Evolutionary conservation across 1,284 basidiomycete species (phyloP), one percentile per base, ranked within the genome.

Genomic region (Cryptococcus sp.): DNA sequence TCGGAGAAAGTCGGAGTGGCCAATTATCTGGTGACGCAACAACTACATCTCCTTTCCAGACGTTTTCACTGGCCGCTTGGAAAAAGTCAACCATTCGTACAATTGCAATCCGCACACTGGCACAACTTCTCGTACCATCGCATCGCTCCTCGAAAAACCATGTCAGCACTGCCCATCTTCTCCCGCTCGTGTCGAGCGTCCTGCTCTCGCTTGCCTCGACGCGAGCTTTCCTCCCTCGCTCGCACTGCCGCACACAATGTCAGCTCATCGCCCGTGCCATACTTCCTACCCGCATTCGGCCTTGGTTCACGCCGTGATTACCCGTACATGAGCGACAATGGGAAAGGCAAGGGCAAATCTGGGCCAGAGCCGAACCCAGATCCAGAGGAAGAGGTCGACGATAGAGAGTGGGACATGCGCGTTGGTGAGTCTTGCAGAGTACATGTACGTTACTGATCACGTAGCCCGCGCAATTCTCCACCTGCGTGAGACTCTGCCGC

Each of bases 391-490:
- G 69, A 66, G 40, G 75, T 78, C n/a, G 68, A 70, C 54, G 77
- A 79, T 60, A 55, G 66, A 22, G 77, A 79, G 58, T 79, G 76
- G 76, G 75, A 77, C 56, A 69, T 79, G 49, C 57, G 77, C 54
- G 76, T 77, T 23, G 74, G 74, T 75, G 49, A 64, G 73, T 69
- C 5, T 13, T 16, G 16, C 27, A 30, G 16, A 15, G n/a, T 30
- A 25, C 15, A 5, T 40, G 16, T 13, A n/a, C 10, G n/a, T 19
- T 40, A 17, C 19, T 40, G 3, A 45, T 53, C 30, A 17, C 30
- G 30, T 38, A 77, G 77, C 70, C 10, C 66, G 70, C 52, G 76
- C 68, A 17, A 75, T 78, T 69, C 58, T 78, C 2, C 79, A 80
- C 57, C 72, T 80, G 0, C 69, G 73, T 56, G 71, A 76, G 16